Conservation (phyloP, 306 rosid species). For the Parietaria judaica region DNA sequence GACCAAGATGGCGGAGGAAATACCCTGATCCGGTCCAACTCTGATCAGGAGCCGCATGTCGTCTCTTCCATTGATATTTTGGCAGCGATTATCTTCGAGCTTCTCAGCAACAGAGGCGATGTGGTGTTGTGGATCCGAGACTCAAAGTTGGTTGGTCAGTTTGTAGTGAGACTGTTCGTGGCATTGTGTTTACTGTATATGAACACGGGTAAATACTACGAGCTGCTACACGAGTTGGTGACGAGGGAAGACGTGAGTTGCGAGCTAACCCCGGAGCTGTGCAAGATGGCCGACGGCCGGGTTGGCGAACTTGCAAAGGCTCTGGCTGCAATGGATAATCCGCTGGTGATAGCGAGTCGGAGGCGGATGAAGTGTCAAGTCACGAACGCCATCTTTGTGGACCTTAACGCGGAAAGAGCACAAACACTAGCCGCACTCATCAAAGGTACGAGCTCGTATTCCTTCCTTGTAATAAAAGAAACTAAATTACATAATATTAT, state of each 20-base stretch:
- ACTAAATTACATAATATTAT: too few relatives aligned
- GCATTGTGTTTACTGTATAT: slow-evolving; percentile 35
- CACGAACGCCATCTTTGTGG: slow-evolving; percentile 32
- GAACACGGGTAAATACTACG: slow-evolving; percentile 24
- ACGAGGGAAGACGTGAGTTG: slow-evolving; percentile 8
- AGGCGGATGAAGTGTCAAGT: slow-evolving; percentile 2
- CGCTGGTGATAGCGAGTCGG: slow-evolving; percentile 32
- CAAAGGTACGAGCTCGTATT: too few relatives aligned
- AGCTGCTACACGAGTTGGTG: slow-evolving; percentile 22
- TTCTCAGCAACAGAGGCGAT: slow-evolving; percentile 11
- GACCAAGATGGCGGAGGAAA: slow-evolving; percentile 10
- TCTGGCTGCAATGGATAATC: slow-evolving; percentile 31
- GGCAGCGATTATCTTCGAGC: slow-evolving; percentile 7
- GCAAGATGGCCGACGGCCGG: slow-evolving; percentile 6
- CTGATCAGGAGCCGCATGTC: too few relatives aligned
- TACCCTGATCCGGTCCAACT: too few relatives aligned
- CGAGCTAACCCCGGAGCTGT: slow-evolving; percentile 26
- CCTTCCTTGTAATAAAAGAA: too few relatives aligned
- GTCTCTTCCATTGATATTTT: slow-evolving; percentile 6
- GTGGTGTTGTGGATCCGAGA: too few relatives aligned
- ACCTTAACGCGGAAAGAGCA: slow-evolving; percentile 9
- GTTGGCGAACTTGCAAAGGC: slow-evolving; percentile 35
- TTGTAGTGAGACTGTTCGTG: slow-evolving; percentile 41
- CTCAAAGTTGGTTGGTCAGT: slow-evolving; percentile 1
- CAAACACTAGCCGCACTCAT: too few relatives aligned